Conservation (phyloP, 345 rosid species). For the Lepidium africanum region DNA sequence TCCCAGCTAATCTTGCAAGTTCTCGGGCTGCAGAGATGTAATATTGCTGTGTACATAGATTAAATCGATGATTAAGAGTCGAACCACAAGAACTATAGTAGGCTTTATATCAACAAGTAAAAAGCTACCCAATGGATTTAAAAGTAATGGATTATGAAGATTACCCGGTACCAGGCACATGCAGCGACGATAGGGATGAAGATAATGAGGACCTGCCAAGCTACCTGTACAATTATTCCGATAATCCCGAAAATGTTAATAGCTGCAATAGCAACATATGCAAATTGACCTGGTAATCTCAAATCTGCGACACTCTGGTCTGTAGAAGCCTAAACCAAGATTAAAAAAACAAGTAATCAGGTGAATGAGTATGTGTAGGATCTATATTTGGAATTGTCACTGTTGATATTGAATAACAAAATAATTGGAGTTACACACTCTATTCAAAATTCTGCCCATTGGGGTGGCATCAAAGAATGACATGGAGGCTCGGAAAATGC, state of each 20-base stretch:
- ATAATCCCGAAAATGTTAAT: slow-evolving; percentile 58
- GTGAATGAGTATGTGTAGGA: neutral
- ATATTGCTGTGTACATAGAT: slow-evolving; percentile 43
- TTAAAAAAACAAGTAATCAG: slow-evolving; percentile 1
- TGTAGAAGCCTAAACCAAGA: slow-evolving; percentile 52
- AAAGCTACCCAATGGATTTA: neutral
- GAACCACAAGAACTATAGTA: neutral
- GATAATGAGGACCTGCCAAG: slow-evolving; percentile 58
- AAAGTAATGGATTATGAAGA: neutral
- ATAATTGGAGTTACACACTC: slow-evolving; percentile 30
- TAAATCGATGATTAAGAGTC: neutral
- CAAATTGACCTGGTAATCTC: slow-evolving; percentile 43
- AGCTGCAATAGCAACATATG: slow-evolving; percentile 34
- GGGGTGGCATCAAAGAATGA: slow-evolving; percentile 79
- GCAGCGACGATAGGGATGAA: slow-evolving; percentile 46
- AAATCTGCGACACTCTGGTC: slow-evolving; percentile 65
- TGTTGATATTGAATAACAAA: neutral
- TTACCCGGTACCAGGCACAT: slow-evolving; percentile 62
- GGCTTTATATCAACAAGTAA: neutral
- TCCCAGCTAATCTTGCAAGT: slow-evolving; percentile 58
- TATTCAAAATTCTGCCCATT: slow-evolving; percentile 52
- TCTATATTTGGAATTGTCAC: neutral
- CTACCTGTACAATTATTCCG: slow-evolving; percentile 53
- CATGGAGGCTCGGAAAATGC: slow-evolving; percentile 77
- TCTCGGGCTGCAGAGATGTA: slow-evolving; percentile 68